Percentiles rank a stretch among this genome's conserved stretches.
These are phyloP conservation scores for Pseudogymnoascus sp. DNA, from an alignment of 2,329 filamentous ascomycete species.

Conservation along the genomic window DNA sequence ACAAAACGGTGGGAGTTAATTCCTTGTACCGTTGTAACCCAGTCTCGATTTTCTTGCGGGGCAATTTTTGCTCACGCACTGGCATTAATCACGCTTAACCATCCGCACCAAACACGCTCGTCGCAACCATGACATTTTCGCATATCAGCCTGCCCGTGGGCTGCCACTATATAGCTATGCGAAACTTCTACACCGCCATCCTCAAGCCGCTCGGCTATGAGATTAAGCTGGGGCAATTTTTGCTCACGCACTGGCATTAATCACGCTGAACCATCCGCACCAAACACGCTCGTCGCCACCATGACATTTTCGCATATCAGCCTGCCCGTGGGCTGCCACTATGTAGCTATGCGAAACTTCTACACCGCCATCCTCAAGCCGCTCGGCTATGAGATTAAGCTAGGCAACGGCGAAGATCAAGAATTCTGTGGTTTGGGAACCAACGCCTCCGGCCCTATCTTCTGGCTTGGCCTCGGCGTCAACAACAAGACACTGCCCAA, in stretches of 20 bases:
- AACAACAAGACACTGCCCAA: conserved; percentile 5
- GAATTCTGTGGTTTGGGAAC: conserved; percentile 11
- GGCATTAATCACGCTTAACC: conserved; percentile 9
- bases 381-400: conserved; percentile 15
- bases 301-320: conserved; percentile 17
- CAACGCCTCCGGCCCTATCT: conserved; percentile 11
- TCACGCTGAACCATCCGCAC: conserved; percentile 31
- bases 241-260: too few species aligned
- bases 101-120: conserved; percentile 28
- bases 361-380: conserved; percentile 15
- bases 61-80: too few species aligned
- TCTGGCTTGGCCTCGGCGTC: conserved; percentile 17
- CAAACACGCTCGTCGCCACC: conserved; percentile 2
- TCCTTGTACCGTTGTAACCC: not conserved
- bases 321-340: conserved; percentile 14
- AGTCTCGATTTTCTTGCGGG: not conserved
- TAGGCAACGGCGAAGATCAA: conserved; percentile 11
- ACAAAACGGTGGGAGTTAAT: not conserved
- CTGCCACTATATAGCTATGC: conserved; percentile 15
- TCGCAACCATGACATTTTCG: conserved; percentile 12
- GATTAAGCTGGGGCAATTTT: conserved; percentile 10
- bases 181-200: conserved; percentile 16
- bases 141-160: conserved; percentile 16
- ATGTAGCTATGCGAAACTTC: conserved; percentile 17
- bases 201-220: conserved; percentile 17